Evolutionary conservation across 2,329 filamentous ascomycete species (phyloP).

Genomic region (Sordariomycetes sp.): DNA sequence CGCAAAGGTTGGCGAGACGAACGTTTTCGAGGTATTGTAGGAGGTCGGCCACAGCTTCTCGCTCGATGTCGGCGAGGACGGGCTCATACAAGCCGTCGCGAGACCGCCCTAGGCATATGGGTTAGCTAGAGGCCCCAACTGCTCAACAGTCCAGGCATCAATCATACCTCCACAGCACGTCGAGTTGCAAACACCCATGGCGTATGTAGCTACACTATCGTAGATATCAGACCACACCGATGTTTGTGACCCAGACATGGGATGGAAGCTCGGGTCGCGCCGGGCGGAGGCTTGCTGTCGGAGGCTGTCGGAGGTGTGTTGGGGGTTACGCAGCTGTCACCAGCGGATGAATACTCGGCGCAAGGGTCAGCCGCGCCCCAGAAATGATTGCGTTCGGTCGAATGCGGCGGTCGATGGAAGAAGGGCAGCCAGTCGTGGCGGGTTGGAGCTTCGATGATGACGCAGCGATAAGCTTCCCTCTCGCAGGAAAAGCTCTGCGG

Average conservation of each 20-base stretch:
- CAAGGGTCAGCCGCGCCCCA: neutral
- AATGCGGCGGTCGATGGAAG: neutral
- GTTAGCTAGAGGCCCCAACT: neutral
- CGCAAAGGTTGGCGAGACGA: constrained; percentile 19
- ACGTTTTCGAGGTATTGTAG: constrained; percentile 96
- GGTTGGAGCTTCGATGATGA: neutral
- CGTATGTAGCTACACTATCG: constrained; percentile 5
- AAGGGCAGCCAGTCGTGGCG: neutral
- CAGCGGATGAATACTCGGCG: neutral
- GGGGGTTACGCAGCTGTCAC: neutral
- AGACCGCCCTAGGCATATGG: constrained; percentile 50
- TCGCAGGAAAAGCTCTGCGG: neutral
- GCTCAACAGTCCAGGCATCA: neutral
- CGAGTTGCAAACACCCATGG: constrained; percentile 54
- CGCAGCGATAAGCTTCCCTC: neutral
- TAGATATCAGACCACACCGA: neutral
- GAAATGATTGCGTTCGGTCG: neutral
- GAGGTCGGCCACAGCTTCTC: constrained; percentile 92
- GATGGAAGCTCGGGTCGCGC: neutral
- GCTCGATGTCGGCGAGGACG: constrained; percentile 87
- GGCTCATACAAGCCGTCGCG: constrained; percentile 77
- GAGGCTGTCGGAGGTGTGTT: neutral
- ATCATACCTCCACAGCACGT: constrained; percentile 41
- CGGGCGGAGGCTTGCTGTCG: neutral
- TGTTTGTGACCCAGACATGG: neutral